phyloP scores from a whole-genome alignment of 768 basidiomycete species.

The Myochromella boudieri region DNA sequence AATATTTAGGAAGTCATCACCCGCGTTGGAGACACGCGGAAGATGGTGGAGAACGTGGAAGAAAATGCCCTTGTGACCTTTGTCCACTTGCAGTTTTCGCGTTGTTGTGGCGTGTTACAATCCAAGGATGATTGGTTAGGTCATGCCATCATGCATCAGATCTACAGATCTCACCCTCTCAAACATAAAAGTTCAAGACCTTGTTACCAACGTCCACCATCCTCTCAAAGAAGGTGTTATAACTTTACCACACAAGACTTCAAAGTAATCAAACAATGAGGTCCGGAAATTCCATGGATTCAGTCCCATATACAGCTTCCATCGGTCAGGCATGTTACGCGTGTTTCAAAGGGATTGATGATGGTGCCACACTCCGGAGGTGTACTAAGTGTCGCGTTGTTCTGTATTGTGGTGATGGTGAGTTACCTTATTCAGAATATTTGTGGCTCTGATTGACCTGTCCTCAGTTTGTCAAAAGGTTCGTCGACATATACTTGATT shows the following conservation, averaged over 20 bases:
- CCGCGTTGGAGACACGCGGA: too few relatives aligned
- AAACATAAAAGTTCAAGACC: too few relatives aligned
- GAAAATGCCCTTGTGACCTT: background rate
- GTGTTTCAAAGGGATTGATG: conserved; percentile 26
- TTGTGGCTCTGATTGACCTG: background rate
- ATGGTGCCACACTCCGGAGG: conserved; percentile 20
- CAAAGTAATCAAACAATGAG: too few relatives aligned
- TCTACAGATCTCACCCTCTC: background rate
- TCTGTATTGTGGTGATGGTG: conserved; percentile 31
- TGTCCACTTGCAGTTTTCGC: background rate
- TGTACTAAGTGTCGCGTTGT: conserved; percentile 31
- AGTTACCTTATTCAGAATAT: background rate
- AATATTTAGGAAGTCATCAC: too few relatives aligned
- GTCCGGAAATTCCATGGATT: too few relatives aligned
- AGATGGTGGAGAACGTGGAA: background rate
- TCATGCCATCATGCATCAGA: background rate
- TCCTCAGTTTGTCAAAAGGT: conserved; percentile 33
- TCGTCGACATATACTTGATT: background rate
- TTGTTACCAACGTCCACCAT: too few relatives aligned
- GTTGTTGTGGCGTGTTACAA: background rate
- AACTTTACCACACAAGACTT: too few relatives aligned
- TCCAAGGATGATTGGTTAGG: background rate
- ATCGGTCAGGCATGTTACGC: conserved; percentile 30
- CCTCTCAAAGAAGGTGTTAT: too few relatives aligned
- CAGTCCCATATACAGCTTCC: conserved; percentile 23